phyloP scores from a whole-genome alignment of 2,329 filamentous ascomycete species.

The Harringtonia aguacate region DNA sequence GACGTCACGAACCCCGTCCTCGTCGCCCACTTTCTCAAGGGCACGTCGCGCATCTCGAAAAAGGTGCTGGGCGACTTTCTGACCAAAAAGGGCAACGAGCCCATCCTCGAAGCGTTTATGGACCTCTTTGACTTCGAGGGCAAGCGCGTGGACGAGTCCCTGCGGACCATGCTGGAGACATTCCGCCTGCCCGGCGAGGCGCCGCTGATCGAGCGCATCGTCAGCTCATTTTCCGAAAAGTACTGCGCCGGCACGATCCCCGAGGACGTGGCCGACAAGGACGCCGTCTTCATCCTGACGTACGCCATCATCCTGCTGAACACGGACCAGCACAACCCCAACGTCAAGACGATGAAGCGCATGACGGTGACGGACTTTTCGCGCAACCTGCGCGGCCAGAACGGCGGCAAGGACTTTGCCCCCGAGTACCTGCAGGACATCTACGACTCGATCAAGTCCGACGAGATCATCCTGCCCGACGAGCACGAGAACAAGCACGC shows the following conservation, averaged over 20 bases:
- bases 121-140: conserved; percentile 78
- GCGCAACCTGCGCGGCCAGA: conserved; percentile 82
- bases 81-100: conserved; percentile 81
- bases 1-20: conserved; percentile 62
- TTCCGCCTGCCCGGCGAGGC: conserved; percentile 94
- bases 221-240: conserved; percentile 76
- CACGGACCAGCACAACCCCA: conserved; percentile 93
- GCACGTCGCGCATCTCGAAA: conserved; percentile 82
- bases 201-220: conserved; percentile 82
- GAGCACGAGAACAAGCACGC: conserved; percentile 96
- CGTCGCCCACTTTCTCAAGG: conserved; percentile 78
- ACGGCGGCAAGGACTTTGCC: conserved; percentile 74
- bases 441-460: conserved; percentile 80
- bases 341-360: conserved; percentile 64
- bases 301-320: conserved; percentile 98
- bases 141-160: conserved; percentile 81
- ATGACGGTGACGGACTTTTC: conserved; percentile 81
- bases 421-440: conserved; percentile 76
- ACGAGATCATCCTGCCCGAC: conserved; percentile 93
- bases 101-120: conserved; percentile 75
- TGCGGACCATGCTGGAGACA: conserved; percentile 76
- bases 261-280: conserved; percentile 69
- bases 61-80: conserved; percentile 84
- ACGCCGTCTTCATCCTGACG: conserved; percentile 80
- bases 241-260: conserved; percentile 64